phyloP scores from a whole-genome alignment of 2,329 filamentous ascomycete species.

The Orbilia brochopaga region DNA sequence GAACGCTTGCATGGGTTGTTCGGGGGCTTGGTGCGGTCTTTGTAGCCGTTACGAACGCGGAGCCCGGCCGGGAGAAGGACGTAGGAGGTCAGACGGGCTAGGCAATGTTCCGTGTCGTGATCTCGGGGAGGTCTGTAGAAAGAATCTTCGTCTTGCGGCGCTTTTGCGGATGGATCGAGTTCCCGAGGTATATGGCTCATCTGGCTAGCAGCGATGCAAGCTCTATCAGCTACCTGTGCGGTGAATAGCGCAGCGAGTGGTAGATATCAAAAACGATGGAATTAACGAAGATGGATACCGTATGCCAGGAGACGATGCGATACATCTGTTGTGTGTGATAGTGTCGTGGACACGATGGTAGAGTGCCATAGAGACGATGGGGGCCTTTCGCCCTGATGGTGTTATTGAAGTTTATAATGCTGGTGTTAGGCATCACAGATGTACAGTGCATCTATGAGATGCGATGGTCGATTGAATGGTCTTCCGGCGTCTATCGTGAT shows the following conservation, averaged over 20 bases:
- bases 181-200: slow-evolving; percentile 37
- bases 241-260: not conserved
- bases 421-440: too few relatives aligned
- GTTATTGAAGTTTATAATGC: too few relatives aligned
- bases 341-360: not conserved
- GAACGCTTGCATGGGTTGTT: slow-evolving; percentile 48
- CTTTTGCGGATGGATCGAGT: slow-evolving; percentile 23
- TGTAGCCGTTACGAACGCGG: slow-evolving; percentile 27
- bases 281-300: not conserved
- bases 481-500: too few relatives aligned
- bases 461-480: too few relatives aligned
- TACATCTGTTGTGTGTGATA: not conserved
- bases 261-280: slow-evolving; percentile 8
- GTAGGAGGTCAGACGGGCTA: slow-evolving; percentile 11
- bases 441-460: too few relatives aligned
- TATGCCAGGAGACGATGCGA: not conserved
- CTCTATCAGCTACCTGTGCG: not conserved
- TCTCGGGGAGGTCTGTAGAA: slow-evolving; percentile 35
- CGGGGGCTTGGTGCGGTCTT: slow-evolving; percentile 12
- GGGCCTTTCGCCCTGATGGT: too few relatives aligned
- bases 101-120: slow-evolving; percentile 31
- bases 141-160: slow-evolving; percentile 6
- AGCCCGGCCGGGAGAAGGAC: slow-evolving; percentile 28
- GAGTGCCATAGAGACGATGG: slow-evolving; percentile 2
- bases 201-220: not conserved